Conservation (phyloP, 2,329 filamentous ascomycete genomes). For the Biscogniauxia marginata region DNA sequence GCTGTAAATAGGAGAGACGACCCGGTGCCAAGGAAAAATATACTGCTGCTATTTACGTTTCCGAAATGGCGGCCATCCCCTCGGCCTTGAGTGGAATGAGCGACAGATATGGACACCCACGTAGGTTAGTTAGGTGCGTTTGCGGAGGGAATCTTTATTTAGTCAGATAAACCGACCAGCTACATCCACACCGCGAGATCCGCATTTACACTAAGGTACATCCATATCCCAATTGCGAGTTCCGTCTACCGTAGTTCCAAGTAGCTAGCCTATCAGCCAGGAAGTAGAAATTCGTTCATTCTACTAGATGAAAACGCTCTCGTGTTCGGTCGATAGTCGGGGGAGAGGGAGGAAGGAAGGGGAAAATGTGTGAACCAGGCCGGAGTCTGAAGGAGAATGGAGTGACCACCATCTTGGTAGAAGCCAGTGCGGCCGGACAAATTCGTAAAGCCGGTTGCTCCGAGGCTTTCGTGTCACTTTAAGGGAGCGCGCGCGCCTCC, state of each 20-base stretch:
- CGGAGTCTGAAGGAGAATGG: background rate
- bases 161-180: background rate
- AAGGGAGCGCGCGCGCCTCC: background rate
- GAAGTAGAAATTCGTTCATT: background rate
- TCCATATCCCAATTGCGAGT: background rate
- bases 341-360: background rate
- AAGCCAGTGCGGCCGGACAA: background rate
- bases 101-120: background rate
- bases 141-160: background rate
- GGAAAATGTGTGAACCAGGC: background rate
- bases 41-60: background rate
- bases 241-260: background rate
- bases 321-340: background rate
- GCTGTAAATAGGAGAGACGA: background rate
- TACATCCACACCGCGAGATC: background rate
- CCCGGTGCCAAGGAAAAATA: background rate
- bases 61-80: background rate
- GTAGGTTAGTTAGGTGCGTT: background rate
- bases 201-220: background rate
- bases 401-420: too few relatives aligned
- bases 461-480: background rate
- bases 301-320: background rate
- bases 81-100: background rate
- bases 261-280: background rate
- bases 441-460: background rate